Conservation (phyloP, 176 grass and related monocot genomes). For the Puya raimondii region DNA sequence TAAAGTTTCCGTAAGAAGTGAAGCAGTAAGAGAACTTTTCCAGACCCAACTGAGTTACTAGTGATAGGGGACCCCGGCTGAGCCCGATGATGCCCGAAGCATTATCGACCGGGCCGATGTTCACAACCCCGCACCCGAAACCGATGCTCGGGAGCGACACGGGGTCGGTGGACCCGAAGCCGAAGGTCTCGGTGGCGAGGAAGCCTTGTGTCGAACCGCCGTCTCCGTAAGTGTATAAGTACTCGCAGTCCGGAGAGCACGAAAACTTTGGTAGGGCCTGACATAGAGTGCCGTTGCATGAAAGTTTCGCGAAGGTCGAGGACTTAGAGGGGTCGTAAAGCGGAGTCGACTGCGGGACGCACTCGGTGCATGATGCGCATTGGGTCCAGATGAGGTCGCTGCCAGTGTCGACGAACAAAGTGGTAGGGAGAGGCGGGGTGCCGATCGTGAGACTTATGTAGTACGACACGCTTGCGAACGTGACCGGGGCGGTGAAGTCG, state of each 20-base stretch:
- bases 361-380: slow-evolving; percentile 32
- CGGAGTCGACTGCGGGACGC: slow-evolving; percentile 36
- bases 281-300: slow-evolving; percentile 23
- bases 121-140: slow-evolving; percentile 49
- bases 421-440: slow-evolving; percentile 31
- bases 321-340: slow-evolving; percentile 37
- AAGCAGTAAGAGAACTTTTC: slow-evolving; percentile 56
- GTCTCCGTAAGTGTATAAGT: slow-evolving; percentile 31
- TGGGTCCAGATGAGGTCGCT: slow-evolving; percentile 60
- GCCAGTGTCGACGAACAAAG: slow-evolving; percentile 32
- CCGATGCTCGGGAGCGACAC: slow-evolving; percentile 11
- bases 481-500: slow-evolving; percentile 1
- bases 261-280: slow-evolving; percentile 4
- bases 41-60: slow-evolving; percentile 40
- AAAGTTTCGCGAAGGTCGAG: slow-evolving; percentile 24
- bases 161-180: slow-evolving; percentile 9
- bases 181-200: slow-evolving; percentile 18
- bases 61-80: slow-evolving; percentile 29
- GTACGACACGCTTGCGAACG: slow-evolving; percentile 20
- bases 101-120: slow-evolving; percentile 27
- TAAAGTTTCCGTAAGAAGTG: slow-evolving; percentile 19
- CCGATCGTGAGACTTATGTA: slow-evolving; percentile 40
- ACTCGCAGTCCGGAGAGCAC: slow-evolving; percentile 25
- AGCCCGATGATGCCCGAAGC: slow-evolving; percentile 38
- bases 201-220: slow-evolving; percentile 23